Evolutionary conservation across 148 eudicot genomes (phyloP), one percentile per base, ranked within the genome.

Genomic region (Cornus florida): DNA sequence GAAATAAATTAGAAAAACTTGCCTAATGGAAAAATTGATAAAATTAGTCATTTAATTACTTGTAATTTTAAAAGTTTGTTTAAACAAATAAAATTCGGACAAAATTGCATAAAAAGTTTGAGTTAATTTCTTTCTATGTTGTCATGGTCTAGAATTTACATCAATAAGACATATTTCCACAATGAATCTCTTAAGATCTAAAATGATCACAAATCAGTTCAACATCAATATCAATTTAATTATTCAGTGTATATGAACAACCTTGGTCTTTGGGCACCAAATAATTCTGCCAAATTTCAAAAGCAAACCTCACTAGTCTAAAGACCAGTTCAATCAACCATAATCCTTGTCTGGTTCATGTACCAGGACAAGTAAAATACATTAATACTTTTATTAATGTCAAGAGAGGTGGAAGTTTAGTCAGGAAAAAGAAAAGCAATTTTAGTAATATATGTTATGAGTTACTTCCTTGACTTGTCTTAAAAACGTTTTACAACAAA

Each of bases 351-450:
- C 24, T 46, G 59, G 31, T 71, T 71, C 74, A 46, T 48, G 60
- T 48, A 72, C 17, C 50, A 43, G 62, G 75, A 72, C 75, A 48
- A 48, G 59, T 72, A 71, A 48, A 71, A 71, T 7, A 9, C 35
- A 71, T 6, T 71, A 53, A 46, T 50, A 22, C 8, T 41, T 12
- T 12, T 67, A 4, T 9, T 16, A 46, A 28, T 53, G 16, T 3
- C 5, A 23, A 2, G 60, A 46, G 20, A 6, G 22, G 8, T 5
- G 12, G 24, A 24, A 71, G 50, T 10, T 71, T 43, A 1, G 11
- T 72, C 24, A 50, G 16, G 12, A 8, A 22, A 35, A 43, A 72
- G 20, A 23, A 48, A 9, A 72, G 48, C 7, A 41, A 1, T 22
- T 39, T 22, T 13, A 39, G 20, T 71, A 28, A 8, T 7, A 38